Percentiles rank a stretch among this genome's conserved stretches.
Conservation (phyloP, 257 asterid species). For the Nicotiana undulata region DNA sequence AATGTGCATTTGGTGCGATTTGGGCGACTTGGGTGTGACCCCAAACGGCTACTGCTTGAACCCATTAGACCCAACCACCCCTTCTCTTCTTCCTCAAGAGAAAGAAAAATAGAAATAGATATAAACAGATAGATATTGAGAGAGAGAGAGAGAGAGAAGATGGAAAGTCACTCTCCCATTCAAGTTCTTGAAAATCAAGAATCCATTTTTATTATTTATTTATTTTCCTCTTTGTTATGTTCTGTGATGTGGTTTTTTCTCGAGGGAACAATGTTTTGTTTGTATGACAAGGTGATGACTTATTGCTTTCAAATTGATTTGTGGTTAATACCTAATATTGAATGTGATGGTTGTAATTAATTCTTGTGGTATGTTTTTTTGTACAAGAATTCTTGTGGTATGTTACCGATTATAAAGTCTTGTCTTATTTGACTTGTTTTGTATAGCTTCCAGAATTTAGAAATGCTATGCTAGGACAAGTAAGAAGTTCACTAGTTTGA, state of each 20-base stretch:
- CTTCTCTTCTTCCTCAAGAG: background rate
- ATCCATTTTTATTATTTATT: background rate
- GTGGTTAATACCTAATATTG: slow-evolving; percentile 6
- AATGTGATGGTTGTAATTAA: slow-evolving; percentile 5
- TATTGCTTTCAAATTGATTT: background rate
- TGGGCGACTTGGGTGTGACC: slow-evolving; percentile 1
- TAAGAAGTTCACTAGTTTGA: background rate
- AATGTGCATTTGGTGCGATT: slow-evolving; percentile 17
- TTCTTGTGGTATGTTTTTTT: background rate
- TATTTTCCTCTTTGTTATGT: background rate
- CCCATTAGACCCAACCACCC: slow-evolving; percentile 23
- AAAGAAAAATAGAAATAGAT: background rate
- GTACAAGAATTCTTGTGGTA: background rate
- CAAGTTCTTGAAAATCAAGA: slow-evolving; percentile 1
- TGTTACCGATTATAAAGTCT: background rate
- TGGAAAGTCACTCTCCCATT: slow-evolving; percentile 7
- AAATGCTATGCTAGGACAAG: background rate
- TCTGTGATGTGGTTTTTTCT: background rate
- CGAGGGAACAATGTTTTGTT: background rate
- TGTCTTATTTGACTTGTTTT: background rate
- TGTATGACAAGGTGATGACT: background rate
- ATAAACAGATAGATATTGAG: background rate
- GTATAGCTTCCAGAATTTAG: background rate
- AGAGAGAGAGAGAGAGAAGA: background rate
- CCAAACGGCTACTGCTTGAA: slow-evolving; percentile 22